Evolutionary conservation across 257 asterid species (phyloP).

Genomic region (Buddleja alternifolia): DNA sequence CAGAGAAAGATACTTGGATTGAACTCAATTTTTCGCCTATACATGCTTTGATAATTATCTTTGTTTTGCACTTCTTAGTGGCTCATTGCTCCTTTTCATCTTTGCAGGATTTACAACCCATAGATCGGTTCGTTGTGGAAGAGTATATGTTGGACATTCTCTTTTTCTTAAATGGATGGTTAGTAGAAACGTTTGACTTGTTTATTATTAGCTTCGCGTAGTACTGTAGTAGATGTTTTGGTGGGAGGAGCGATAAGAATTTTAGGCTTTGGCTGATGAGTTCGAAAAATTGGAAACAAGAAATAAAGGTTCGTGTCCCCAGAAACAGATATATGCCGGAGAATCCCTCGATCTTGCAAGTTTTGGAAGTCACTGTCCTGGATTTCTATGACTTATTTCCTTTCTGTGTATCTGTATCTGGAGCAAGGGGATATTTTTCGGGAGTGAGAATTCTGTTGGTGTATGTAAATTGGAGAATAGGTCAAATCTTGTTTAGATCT

Average conservation of each 20-base stretch:
- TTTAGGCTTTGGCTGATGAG: constrained; percentile 13
- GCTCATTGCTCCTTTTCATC: constrained; percentile 28
- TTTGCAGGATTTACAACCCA: constrained; percentile 83
- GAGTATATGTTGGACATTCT: constrained; percentile 96
- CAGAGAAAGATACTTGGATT: not conserved
- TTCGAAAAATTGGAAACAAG: constrained; percentile 18
- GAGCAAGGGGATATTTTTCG: constrained; percentile 12
- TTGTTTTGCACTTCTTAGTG: constrained; percentile 24
- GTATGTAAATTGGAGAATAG: constrained; percentile 10
- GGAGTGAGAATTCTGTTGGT: not conserved
- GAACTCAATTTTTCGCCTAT: not conserved
- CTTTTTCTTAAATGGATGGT: constrained; percentile 94
- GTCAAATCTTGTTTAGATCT: constrained; percentile 17
- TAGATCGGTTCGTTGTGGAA: constrained; percentile 93
- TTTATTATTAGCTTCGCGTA: constrained; percentile 8
- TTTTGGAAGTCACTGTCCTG: constrained; percentile 20
- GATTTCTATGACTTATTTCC: constrained; percentile 4
- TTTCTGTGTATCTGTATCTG: not conserved
- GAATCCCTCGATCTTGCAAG: constrained; percentile 15
- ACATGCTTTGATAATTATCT: not conserved
- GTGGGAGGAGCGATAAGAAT: constrained; percentile 8
- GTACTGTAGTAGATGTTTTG: not conserved
- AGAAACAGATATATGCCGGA: constrained; percentile 12
- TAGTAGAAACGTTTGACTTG: constrained; percentile 45
- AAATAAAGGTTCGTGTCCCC: constrained; percentile 1